Evolutionary conservation across 805 yeast species (phyloP).

Genomic region (Wickerhamiella occidentalis): DNA sequence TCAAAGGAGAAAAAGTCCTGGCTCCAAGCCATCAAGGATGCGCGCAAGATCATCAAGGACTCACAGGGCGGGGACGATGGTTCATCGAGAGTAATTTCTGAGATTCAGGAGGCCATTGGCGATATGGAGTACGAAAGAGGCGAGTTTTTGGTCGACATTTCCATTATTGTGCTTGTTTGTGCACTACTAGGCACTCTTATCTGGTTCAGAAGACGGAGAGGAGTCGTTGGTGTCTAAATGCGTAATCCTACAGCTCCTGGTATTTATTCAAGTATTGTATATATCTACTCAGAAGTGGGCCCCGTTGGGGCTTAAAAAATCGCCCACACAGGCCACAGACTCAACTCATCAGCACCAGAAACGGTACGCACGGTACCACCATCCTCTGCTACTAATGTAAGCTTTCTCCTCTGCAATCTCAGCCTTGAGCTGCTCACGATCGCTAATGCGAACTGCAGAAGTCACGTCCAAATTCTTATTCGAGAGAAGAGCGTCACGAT

Average conservation of each 20-base stretch:
- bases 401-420: conserved; percentile 15
- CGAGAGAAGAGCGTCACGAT: conserved; percentile 15
- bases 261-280: neutral
- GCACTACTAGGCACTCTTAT: neutral
- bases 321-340: neutral
- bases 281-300: neutral
- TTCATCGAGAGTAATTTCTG: neutral
- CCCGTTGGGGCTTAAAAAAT: too few species aligned
- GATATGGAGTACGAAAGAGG: neutral
- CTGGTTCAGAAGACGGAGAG: conserved; percentile 5
- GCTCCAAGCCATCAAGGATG: neutral
- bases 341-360: conserved; percentile 18
- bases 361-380: conserved; percentile 13
- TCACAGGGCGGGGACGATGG: neutral
- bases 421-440: conserved; percentile 14
- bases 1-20: neutral
- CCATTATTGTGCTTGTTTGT: neutral
- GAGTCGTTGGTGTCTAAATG: neutral
- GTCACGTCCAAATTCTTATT: conserved; percentile 17
- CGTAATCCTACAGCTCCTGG: neutral
- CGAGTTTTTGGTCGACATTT: neutral
- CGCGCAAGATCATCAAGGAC: neutral
- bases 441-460: conserved; percentile 17
- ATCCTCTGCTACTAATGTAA: conserved; percentile 1
- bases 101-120: neutral